Evolutionary conservation across 2,329 filamentous ascomycete genomes (phyloP), one percentile per base, ranked within the genome.

Genomic region (Botrytis paeoniae): DNA sequence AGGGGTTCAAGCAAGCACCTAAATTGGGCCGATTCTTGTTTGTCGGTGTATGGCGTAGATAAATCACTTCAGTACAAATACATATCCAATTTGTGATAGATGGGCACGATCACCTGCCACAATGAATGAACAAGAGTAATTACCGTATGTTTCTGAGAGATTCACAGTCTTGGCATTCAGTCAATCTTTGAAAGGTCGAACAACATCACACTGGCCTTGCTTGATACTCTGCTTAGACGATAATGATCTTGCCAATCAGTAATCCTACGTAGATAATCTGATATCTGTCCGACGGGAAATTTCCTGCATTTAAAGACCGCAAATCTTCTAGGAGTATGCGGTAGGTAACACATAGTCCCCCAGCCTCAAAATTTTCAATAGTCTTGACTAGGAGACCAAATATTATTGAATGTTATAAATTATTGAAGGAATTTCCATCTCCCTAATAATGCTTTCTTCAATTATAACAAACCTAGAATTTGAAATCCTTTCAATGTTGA

Each of bases 371-470:
- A 51, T 51, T n/a, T 51, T n/a, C 4, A 51, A n/a, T 6, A 51
- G 4, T 51, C 4, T n/a, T 4, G 9, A n/a, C 22, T 12, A n/a
- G 25, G 4, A n/a, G 25, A n/a, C 48, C 12, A n/a, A 51, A 51
- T 5, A 2, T 14, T 14, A 22, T n/a, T 4, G 48, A n/a, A 51
- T 6, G 2, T 14, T 12, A 12, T 51, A 10, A 0, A n/a, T n/a
- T 14, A 0, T n/a, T 14, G 6, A 14, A 51, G 25, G n/a, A 4
- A 14, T 51, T n/a, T 51, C 2, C 25, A 51, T 14, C 10, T 6
- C 22, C 22, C 4, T 0, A n/a, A 51, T 14, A 12, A 25, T 6
- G 10, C 2, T 1, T n/a, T 6, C 25, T 5, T 12, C 4, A 14
- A 51, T 6, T 51, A 12, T n/a, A 14, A 51, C 1, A n/a, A 51